A percentile compares a stretch with the other conserved stretches of the same genome.
Evolutionary conservation across 148 eudicot genomes (phyloP).

Genomic region (Spergularia marina): DNA sequence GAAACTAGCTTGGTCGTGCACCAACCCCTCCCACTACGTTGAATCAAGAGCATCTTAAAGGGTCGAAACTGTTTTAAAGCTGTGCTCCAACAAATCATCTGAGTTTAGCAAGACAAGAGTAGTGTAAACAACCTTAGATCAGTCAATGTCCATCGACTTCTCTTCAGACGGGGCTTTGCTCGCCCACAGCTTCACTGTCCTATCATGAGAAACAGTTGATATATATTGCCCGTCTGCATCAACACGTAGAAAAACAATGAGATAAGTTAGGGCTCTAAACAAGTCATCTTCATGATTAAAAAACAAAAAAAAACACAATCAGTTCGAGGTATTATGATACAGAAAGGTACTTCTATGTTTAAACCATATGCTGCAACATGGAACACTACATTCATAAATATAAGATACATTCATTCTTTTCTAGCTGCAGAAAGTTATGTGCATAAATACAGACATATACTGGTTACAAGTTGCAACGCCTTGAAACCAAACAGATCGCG

Average conservation of each 20-base stretch:
- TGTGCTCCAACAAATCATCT: background rate
- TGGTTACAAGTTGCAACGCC: no score
- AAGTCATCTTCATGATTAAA: no score
- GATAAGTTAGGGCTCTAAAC: background rate
- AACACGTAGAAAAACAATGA: conserved; percentile 11
- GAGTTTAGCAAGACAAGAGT: background rate
- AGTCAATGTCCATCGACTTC: conserved; percentile 75
- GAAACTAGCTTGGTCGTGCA: background rate
- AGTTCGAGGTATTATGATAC: background rate
- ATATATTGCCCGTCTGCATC: conserved; percentile 76
- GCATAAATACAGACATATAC: no score
- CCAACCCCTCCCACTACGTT: background rate
- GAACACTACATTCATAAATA: no score
- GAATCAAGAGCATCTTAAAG: background rate
- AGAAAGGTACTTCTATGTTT: background rate
- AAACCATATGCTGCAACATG: no score
- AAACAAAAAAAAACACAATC: background rate
- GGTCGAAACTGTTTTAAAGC: background rate
- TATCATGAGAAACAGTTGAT: conserved; percentile 81
- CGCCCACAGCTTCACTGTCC: conserved; percentile 85
- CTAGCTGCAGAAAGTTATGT: no score
- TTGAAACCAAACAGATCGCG: no score
- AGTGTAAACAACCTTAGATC: background rate
- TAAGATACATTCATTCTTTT: no score
- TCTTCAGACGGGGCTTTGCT: conserved; percentile 47